These are phyloP conservation scores for Tulasnella calospora DNA, from an alignment of 768 basidiomycete species.

Conservation along the genomic window DNA sequence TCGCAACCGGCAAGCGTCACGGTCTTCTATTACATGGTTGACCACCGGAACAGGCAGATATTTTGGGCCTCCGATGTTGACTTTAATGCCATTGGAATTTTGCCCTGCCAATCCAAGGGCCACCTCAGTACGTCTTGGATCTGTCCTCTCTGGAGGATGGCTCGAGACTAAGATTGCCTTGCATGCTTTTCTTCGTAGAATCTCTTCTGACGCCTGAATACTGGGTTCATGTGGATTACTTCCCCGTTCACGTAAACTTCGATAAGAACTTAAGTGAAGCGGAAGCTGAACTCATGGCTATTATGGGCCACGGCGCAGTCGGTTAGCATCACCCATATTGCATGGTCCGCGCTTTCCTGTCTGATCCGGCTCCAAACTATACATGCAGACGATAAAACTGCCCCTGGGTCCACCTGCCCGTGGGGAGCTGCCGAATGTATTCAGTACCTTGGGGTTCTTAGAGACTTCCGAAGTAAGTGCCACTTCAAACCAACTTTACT, in stretches of 20 bases:
- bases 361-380: background rate
- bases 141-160: background rate
- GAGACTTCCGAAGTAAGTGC: constrained; percentile 1
- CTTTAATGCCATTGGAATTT: background rate
- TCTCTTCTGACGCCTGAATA: constrained; percentile 19
- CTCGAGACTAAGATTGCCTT: background rate
- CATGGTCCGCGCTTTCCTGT: background rate
- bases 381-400: constrained; percentile 13
- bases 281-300: constrained; percentile 5
- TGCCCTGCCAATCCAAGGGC: background rate
- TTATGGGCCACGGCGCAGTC: constrained; percentile 12
- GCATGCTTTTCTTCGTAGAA: constrained; percentile 1
- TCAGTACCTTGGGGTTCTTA: background rate
- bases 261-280: background rate
- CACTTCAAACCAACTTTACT: background rate
- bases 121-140: background rate
- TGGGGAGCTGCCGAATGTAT: constrained; percentile 1
- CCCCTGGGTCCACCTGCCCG: constrained; percentile 15
- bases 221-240: constrained; percentile 22
- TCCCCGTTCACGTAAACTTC: constrained; percentile 1
- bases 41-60: background rate
- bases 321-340: background rate
- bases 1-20: background rate
- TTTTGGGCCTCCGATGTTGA: constrained; percentile 19
- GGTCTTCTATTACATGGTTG: constrained; percentile 8